Percentiles rank a stretch among this genome's conserved stretches.
phyloP scores from a whole-genome alignment of 225 moss, liverwort and hornwort genomes.

The Polytrichum formosum region DNA sequence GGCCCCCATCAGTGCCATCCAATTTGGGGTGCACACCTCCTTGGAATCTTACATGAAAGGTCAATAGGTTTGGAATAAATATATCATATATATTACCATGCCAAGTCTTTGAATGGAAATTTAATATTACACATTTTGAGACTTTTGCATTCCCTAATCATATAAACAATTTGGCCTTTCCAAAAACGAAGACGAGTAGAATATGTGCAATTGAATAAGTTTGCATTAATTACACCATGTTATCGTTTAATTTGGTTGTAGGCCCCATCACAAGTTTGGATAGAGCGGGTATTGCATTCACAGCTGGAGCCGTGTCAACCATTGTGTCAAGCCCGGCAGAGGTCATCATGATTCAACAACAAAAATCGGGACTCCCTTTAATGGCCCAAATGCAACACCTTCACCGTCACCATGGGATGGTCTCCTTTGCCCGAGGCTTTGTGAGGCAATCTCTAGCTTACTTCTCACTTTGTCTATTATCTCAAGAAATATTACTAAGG shows the following conservation, averaged over 20 bases:
- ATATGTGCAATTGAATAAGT: background rate
- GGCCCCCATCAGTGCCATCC: conserved; percentile 64
- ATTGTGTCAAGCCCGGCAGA: conserved; percentile 48
- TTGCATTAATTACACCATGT: background rate
- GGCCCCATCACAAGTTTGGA: conserved; percentile 30
- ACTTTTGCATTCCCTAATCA: no score
- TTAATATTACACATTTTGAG: background rate
- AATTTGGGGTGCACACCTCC: conserved; percentile 53
- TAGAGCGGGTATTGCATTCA: conserved; percentile 37
- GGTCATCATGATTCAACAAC: conserved; percentile 73
- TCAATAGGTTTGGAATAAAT: conserved; percentile 8
- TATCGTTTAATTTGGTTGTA: background rate
- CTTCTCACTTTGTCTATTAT: no score
- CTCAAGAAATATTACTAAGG: no score
- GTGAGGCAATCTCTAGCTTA: conserved; percentile 26
- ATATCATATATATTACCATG: background rate
- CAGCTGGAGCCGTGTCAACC: conserved; percentile 46
- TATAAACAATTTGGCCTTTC: no score
- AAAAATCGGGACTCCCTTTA: conserved; percentile 37
- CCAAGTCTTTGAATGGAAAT: no score
- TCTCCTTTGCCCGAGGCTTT: conserved; percentile 49
- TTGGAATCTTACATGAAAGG: conserved; percentile 42
- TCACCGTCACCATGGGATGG: conserved; percentile 33
- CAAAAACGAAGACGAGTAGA: no score
- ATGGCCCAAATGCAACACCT: conserved; percentile 36